Evolutionary conservation across 768 basidiomycete genomes (phyloP), one percentile per base, ranked within the genome.

Genomic region (Serendipita sp.): DNA sequence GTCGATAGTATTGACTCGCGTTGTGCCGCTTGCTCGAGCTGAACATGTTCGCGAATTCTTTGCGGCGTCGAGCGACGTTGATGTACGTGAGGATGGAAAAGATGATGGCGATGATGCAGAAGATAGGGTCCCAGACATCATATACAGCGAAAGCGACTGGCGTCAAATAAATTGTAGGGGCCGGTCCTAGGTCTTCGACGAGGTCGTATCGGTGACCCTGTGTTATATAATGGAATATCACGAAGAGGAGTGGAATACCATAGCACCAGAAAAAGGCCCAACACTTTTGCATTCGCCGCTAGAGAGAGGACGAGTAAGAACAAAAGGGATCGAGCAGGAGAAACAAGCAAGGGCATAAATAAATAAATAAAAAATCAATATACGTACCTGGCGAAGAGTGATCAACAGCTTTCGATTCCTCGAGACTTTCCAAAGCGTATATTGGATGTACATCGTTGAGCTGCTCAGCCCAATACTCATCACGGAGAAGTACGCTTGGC

Each of bases 171-270:
- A 75, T 76, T 38, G 71, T 72, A 2, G 80, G 81, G 56, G 69
- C 76, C 70, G 83, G 84, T 3, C 82, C 83, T 17, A 82, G 65
- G 61, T 82, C 77, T 67, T 83, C 81, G 62, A 74, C 76, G 53
- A 85, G 80, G 67, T 84, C 72, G 70, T 76, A 84, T 3, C 82
- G 79, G 70, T 84, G 82, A 62, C 81, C 79, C 68, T 85, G 82
- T 24, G 77, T 76, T 53, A 84, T 67, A 61, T 75, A 73, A 67
- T 83, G 42, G 42, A 42, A 11, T 11, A 42, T 20, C 20, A 11
- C 20, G 42, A 42, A 42, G 20, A 42, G 11, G 42, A 42, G 42
- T 11, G 42, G 42, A 11, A 20, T 20, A 20, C 42, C 42, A 42
- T 42, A 42, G 20, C 42, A 42, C 13, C 11, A 11, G 42, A 42